These are phyloP conservation scores for Geoglossum glabrum DNA, from an alignment of 495 filamentous ascomycete species.

Conservation along the genomic window DNA sequence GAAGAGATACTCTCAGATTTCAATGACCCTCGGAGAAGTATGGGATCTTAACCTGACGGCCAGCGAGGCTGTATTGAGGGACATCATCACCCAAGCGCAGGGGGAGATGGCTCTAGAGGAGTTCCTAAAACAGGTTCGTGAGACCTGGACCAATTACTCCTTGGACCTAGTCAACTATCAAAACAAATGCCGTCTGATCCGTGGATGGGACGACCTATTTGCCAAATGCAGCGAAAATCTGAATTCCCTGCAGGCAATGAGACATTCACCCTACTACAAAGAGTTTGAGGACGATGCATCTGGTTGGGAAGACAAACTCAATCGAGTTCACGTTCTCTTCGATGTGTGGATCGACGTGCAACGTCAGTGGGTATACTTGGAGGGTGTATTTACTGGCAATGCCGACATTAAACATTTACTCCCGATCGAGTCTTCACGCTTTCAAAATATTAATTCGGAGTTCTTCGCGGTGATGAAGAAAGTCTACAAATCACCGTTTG, in stretches of 20 bases:
- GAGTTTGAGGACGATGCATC: conserved; percentile 96
- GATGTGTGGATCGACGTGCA: conserved; percentile 99
- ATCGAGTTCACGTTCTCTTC: conserved; percentile 90
- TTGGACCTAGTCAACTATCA: conserved; percentile 93
- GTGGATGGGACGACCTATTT: conserved; percentile 95
- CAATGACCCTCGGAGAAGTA: conserved; percentile 86
- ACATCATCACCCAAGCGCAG: conserved; percentile 88
- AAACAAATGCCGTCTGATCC: conserved; percentile 89
- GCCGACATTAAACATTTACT: conserved; percentile 97
- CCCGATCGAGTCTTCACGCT: conserved; percentile 84
- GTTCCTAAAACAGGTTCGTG: conserved; percentile 89
- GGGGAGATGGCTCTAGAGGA: conserved; percentile 98
- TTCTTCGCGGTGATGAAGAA: conserved; percentile 98
- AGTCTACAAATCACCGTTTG: conserved; percentile 81
- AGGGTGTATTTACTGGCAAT: conserved; percentile 96
- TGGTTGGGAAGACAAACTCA: conserved; percentile 93
- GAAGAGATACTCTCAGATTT: conserved; percentile 76
- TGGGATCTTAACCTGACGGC: conserved; percentile 86
- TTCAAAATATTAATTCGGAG: conserved; percentile 97
- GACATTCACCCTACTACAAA: conserved; percentile 95
- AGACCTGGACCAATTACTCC: conserved; percentile 87
- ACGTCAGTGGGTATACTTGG: conserved; percentile 96
- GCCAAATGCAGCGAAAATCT: conserved; percentile 96
- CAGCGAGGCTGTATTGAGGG: conserved; percentile 68
- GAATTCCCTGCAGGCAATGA: conserved; percentile 95